Evolutionary conservation across 2,329 filamentous ascomycete species (phyloP), one percentile per base, ranked within the genome.

Genomic region (Aureobasidium melanogenum): DNA sequence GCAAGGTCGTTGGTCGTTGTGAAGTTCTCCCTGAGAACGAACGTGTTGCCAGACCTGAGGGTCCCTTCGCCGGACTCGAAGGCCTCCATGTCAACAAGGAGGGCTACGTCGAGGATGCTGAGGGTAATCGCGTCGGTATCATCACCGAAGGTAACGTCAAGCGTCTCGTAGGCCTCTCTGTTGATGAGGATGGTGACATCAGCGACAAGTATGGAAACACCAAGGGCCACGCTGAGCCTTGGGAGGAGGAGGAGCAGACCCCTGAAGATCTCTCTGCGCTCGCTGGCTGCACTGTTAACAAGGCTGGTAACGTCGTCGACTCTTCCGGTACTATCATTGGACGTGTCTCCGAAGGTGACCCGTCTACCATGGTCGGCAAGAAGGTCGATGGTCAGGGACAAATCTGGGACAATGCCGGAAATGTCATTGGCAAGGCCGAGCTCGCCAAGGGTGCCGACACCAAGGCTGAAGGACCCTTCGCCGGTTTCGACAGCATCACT

Each of bases 181-280:
- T 94, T 19, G 90, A 94, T 62, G 86, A 90, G 64, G 89, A 95
- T 65, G 90, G 90, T 39, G 89, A 94, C 62, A 85, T 95, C 34
- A 79, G 88, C 61, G 90, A 94, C 77, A 86, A 85, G 72, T 91
- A 90, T 69, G 84, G 82, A 62, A 84, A 82, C 63, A 77, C 82
- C 66, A 83, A 83, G 72, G 82, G 82, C 34, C 80, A 81, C 62
- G 81, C 79, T n/a, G 81, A 83, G 69, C 81, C 80, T 4, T 84
- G 78, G 59, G 76, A 81, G 63, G 75, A 78, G 63, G 82, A 82
- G 67, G 75, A 72, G 44, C 74, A 70, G 61, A 71, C 67, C 51
- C 76, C 77, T 66, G 78, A 75, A 9, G 83, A 86, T 65, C 74
- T 85, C n/a, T 84, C 81, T 24, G 73, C 77, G n/a, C 79, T 86